Percentiles rank a stretch among this genome's conserved stretches.
Conservation (phyloP, 2,329 filamentous ascomycete species). For the Arthrobotrys megalospora region DNA sequence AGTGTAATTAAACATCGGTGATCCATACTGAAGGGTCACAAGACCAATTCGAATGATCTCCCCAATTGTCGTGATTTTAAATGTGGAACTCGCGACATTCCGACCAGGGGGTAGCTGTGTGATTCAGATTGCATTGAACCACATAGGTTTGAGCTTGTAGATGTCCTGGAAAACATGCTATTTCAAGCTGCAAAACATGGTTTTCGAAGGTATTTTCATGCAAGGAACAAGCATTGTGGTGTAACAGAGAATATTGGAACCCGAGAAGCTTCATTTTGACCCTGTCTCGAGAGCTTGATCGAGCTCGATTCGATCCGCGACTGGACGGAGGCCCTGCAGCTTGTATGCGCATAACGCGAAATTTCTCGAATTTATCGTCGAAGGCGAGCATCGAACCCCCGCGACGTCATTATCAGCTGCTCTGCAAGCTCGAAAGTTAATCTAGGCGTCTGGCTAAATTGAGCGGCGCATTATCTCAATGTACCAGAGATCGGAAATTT, state of each 20-base stretch:
- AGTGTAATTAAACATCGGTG: conserved; percentile 2
- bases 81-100: background rate
- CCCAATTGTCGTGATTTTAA: background rate
- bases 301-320: conserved; percentile 9
- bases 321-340: conserved; percentile 11
- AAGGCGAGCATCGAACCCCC: conserved; percentile 3
- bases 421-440: conserved; percentile 1
- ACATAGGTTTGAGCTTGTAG: conserved; percentile 4
- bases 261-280: background rate
- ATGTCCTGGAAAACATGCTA: conserved; percentile 5
- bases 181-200: conserved; percentile 20
- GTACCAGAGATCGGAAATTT: conserved; percentile 33
- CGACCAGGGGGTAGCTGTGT: background rate
- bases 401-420: conserved; percentile 26
- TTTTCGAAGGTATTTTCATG: background rate
- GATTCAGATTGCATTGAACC: conserved; percentile 24
- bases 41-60: conserved; percentile 16
- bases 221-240: conserved; percentile 7
- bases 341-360: conserved; percentile 26
- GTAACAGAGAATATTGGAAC: conserved; percentile 6
- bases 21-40: conserved; percentile 20
- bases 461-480: conserved; percentile 33
- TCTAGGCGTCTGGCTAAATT: conserved; percentile 30
- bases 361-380: conserved; percentile 25
- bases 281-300: background rate